Conservation (phyloP, 805 yeast species). For the Clavispora asparagi region DNA sequence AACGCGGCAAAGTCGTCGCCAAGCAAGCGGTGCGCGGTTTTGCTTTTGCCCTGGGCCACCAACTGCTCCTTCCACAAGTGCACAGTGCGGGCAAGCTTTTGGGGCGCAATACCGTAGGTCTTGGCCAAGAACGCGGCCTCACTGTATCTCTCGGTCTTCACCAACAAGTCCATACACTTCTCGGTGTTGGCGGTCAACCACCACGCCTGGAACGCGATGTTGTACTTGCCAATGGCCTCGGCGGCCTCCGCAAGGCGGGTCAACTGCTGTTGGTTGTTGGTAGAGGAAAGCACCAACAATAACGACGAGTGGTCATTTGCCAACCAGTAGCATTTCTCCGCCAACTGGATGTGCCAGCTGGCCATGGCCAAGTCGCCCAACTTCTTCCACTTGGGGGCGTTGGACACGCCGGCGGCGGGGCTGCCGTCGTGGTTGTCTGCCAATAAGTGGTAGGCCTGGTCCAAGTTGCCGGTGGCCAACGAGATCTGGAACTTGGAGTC, state of each 20-base stretch:
- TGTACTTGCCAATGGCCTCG: slow-evolving; percentile 70
- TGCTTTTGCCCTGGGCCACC: slow-evolving; percentile 43
- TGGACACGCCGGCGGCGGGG: slow-evolving; percentile 40
- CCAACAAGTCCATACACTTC: slow-evolving; percentile 60
- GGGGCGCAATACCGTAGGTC: slow-evolving; percentile 51
- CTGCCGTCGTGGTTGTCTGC: slow-evolving; percentile 34
- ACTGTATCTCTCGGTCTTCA: slow-evolving; percentile 61
- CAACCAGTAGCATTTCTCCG: slow-evolving; percentile 70
- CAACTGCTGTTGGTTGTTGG: slow-evolving; percentile 63
- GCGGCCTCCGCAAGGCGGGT: slow-evolving; percentile 61
- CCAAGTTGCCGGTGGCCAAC: slow-evolving; percentile 64
- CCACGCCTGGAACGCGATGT: slow-evolving; percentile 85
- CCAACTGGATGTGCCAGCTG: slow-evolving; percentile 75
- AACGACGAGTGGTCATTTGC: slow-evolving; percentile 82
- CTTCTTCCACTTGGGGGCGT: slow-evolving; percentile 70
- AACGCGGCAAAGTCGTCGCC: slow-evolving; percentile 27
- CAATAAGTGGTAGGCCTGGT: slow-evolving; percentile 57
- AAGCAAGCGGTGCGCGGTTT: slow-evolving; percentile 58
- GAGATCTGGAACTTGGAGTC: slow-evolving; percentile 94
- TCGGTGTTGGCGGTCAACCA: slow-evolving; percentile 78
- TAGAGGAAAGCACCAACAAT: slow-evolving; percentile 74
- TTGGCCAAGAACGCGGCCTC: slow-evolving; percentile 82
- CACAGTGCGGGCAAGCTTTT: slow-evolving; percentile 44
- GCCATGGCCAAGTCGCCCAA: slow-evolving; percentile 83
- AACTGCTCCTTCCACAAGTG: slow-evolving; percentile 66